These are phyloP conservation scores for Debaryomyces prosopidis DNA, from an alignment of 805 yeast genomes.

Conservation along the genomic window DNA sequence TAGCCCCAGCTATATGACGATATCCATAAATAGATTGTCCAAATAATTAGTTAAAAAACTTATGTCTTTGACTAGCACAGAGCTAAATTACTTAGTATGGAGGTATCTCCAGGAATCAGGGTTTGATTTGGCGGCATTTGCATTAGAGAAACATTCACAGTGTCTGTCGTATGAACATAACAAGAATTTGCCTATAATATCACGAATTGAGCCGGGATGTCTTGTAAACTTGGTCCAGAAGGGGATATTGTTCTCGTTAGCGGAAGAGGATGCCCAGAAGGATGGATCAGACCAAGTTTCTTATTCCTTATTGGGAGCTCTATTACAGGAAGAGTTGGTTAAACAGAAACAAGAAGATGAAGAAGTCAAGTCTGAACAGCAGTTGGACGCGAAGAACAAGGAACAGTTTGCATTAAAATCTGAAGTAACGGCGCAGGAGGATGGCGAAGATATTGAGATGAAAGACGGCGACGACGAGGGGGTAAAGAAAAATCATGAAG, in stretches of 20 bases:
- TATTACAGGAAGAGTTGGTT: slow-evolving; percentile 43
- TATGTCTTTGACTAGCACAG: slow-evolving; percentile 82
- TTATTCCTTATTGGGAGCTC: slow-evolving; percentile 56
- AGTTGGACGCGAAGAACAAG: background rate
- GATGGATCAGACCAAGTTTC: slow-evolving; percentile 13
- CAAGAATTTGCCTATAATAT: slow-evolving; percentile 37
- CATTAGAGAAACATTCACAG: slow-evolving; percentile 72
- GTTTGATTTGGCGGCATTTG: slow-evolving; percentile 72
- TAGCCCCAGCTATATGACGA: background rate
- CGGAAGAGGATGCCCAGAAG: slow-evolving; percentile 52
- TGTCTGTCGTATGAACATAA: slow-evolving; percentile 56
- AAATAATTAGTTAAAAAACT: slow-evolving; percentile 2
- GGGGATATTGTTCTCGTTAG: slow-evolving; percentile 77
- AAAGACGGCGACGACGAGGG: slow-evolving; percentile 3
- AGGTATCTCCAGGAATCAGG: slow-evolving; percentile 88
- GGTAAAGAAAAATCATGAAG: background rate
- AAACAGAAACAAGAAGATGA: slow-evolving; percentile 8
- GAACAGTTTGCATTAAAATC: slow-evolving; percentile 11
- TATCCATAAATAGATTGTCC: background rate
- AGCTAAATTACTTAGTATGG: slow-evolving; percentile 90
- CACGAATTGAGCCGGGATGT: slow-evolving; percentile 71
- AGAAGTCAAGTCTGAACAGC: background rate
- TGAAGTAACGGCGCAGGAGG: slow-evolving; percentile 6
- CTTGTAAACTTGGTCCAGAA: slow-evolving; percentile 80
- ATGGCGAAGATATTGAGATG: slow-evolving; percentile 7